A percentile compares a stretch with the other conserved stretches of the same genome.
These are phyloP conservation scores for sunflower (Helianthus annuus) DNA, from an alignment of 129 eudicot species.

Conservation along the genomic window DNA sequence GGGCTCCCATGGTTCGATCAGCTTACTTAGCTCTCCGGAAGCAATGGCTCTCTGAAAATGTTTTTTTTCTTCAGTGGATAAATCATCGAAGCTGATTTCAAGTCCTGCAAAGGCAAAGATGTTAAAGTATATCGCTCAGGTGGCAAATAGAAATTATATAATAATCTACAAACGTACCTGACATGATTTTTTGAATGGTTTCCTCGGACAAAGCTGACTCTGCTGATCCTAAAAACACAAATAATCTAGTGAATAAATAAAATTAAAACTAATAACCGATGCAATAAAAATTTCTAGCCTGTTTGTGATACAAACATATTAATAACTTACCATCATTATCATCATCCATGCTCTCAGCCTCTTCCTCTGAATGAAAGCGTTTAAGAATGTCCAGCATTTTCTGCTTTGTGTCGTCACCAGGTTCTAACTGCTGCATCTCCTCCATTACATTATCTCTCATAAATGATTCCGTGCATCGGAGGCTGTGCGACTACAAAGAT, in stretches of 20 bases:
- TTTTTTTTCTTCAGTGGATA: slow-evolving; percentile 59
- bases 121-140: neutral
- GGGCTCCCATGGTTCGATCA: slow-evolving; percentile 94
- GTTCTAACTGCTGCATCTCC: slow-evolving; percentile 64
- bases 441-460: slow-evolving; percentile 89
- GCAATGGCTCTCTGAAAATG: slow-evolving; percentile 76
- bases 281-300: neutral
- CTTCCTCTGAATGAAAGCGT: slow-evolving; percentile 83
- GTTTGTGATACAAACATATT: neutral
- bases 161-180: slow-evolving; percentile 48
- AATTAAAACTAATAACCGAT: neutral
- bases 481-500: slow-evolving; percentile 69
- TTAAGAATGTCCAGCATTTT: slow-evolving; percentile 80
- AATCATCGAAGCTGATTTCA: slow-evolving; percentile 56
- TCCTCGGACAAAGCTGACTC: slow-evolving; percentile 75
- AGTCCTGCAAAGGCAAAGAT: slow-evolving; percentile 41
- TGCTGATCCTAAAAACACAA: slow-evolving; percentile 28
- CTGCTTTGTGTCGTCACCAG: slow-evolving; percentile 61
- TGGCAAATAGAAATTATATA: neutral
- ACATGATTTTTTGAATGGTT: slow-evolving; percentile 72
- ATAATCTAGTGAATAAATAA: neutral
- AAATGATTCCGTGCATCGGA: slow-evolving; percentile 91
- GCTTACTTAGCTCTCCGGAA: slow-evolving; percentile 90
- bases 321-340: slow-evolving; percentile 49
- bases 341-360: slow-evolving; percentile 52